Evolutionary conservation across 2,329 filamentous ascomycete species (phyloP).

Genomic region (Akanthomyces dipterigenus): DNA sequence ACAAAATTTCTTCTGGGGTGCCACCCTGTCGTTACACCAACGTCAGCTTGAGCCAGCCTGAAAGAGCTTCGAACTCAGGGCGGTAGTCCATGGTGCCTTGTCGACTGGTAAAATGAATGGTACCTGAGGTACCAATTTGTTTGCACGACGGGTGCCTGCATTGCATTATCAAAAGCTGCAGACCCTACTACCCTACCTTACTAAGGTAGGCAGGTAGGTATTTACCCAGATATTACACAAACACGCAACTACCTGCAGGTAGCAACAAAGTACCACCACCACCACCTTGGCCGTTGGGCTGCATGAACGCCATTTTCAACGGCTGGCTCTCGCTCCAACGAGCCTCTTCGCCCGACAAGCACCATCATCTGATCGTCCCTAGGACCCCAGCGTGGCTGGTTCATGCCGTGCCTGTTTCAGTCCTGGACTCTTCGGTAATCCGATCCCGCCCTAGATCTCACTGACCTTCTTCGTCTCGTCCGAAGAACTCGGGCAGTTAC

Average conservation of each 20-base stretch:
- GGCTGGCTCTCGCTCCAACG: not conserved
- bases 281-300: not conserved
- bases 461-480: not conserved
- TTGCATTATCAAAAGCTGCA: too few relatives aligned
- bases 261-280: too few relatives aligned
- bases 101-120: too few relatives aligned
- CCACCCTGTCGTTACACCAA: too few relatives aligned
- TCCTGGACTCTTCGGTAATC: not conserved
- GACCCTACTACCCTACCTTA: too few relatives aligned
- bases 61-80: not conserved
- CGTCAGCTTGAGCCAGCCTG: too few relatives aligned
- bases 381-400: constrained; percentile 3
- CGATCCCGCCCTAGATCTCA: not conserved
- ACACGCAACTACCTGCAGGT: too few relatives aligned
- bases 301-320: not conserved
- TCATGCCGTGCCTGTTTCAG: constrained; percentile 3
- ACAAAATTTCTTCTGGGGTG: too few relatives aligned
- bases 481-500: not conserved
- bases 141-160: not conserved
- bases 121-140: not conserved
- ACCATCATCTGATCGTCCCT: not conserved
- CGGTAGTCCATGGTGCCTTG: too few relatives aligned
- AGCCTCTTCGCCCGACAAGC: not conserved
- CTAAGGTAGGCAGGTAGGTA: too few relatives aligned
- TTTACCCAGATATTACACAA: too few relatives aligned